Base-by-base conservation (phyloP, 805 yeast species). In the Barnettozyma wickerhamii region DNA sequence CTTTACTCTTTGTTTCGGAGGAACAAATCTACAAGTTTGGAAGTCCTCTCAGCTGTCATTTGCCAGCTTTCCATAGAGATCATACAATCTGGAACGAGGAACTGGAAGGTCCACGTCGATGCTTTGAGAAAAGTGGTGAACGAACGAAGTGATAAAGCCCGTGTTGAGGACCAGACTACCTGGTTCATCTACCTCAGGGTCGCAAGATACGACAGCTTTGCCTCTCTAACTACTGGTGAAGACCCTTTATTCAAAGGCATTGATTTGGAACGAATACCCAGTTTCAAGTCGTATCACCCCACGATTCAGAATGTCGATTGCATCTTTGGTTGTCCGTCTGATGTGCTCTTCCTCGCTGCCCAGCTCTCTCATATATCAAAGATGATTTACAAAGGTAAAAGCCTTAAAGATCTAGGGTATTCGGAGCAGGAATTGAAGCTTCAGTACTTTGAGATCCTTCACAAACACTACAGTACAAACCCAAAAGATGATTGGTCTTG, bases 131-230 rank as follows among this genome's bases (percentile, higher is more conserved):
- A 32, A 15, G 39, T 45, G 10, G 34, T 45, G n/a, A 38, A 39
- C 13, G 20, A 42, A 19, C 24, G 48, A 7, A 42, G 24, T 20
- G 19, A 26, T 12, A 14, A 14, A 15, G 27, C 31, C 6, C n/a
- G 26, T 2, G 13, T 31, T 28, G 40, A 39, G 0, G 48, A 45
- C 33, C 46, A 45, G 21, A 19, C 38, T 2, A 34, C 43, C 6
- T 42, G 46, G 46, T 45, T 45, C 21, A 36, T 45, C 10, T 45
- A 45, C 24, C 15, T 42, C 6, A 30, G 48, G 15, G 36, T 45
- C 6, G 48, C 48, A 31, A 35, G 46, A 33, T 45, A 45, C 32
- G 48, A 45, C 28, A 45, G 34, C 20, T 45, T 45, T 42, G 48
- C 48, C 9, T 32, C 35, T 15, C 24, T 45, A 12, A 42, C 48